phyloP scores from a whole-genome alignment of 805 yeast species.

The Lachancea sp. region DNA sequence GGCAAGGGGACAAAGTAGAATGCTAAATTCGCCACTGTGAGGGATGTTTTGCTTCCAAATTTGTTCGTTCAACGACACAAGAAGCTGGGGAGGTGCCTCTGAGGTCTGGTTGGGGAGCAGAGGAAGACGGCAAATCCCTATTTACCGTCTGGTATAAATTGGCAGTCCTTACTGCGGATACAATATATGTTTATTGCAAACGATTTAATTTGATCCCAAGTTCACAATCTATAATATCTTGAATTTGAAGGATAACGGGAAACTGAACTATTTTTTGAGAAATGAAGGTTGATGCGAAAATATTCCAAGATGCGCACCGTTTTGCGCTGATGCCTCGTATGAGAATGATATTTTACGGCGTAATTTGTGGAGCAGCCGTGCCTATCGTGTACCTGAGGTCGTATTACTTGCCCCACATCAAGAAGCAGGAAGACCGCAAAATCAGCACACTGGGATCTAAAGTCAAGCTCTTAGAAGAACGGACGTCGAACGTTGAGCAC shows the following conservation, averaged over 20 bases:
- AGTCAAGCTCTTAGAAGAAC: conserved; percentile 5
- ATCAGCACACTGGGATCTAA: conserved; percentile 2
- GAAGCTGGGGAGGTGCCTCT: too few relatives aligned
- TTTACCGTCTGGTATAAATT: too few relatives aligned
- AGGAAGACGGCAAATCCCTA: too few relatives aligned
- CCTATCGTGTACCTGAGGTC: conserved; percentile 24
- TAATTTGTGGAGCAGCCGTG: conserved; percentile 26
- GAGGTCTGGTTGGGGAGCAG: too few relatives aligned
- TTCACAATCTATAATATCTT: too few relatives aligned
- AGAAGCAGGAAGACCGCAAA: conserved; percentile 2
- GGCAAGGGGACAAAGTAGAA: not conserved
- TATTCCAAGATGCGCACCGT: conserved; percentile 25
- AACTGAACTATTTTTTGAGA: too few relatives aligned
- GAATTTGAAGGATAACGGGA: too few relatives aligned
- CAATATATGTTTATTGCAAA: too few relatives aligned
- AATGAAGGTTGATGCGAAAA: conserved; percentile 25
- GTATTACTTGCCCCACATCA: conserved; percentile 16
- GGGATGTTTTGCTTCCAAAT: too few relatives aligned
- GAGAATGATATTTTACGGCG: conserved; percentile 23
- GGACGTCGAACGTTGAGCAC: conserved; percentile 5
- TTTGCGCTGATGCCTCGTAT: conserved; percentile 24
- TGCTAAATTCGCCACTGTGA: not conserved
- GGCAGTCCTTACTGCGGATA: too few relatives aligned
- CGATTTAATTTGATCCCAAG: too few relatives aligned
- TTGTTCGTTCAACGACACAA: too few relatives aligned